These are phyloP conservation scores for Zychaea mexicana DNA, from an alignment of 371 early-diverging fungal genomes.

Conservation along the genomic window DNA sequence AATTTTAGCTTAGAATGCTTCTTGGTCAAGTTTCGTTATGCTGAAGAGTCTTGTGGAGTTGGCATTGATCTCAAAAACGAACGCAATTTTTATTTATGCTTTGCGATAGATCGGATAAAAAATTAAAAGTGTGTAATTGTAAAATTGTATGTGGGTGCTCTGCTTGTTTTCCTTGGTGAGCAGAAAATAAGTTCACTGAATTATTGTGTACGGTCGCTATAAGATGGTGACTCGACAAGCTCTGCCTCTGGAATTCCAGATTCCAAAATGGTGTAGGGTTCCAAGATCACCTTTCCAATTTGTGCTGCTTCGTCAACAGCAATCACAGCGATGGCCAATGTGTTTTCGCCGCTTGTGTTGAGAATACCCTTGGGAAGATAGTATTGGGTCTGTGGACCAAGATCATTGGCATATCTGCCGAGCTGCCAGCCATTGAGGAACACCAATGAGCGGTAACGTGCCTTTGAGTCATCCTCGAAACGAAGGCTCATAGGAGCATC, in stretches of 20 bases:
- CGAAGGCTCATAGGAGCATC: slow-evolving; percentile 19
- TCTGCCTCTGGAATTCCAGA: slow-evolving; percentile 13
- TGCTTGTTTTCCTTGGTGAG: too few relatives aligned
- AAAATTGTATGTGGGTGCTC: too few relatives aligned
- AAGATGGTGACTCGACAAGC: slow-evolving; percentile 16
- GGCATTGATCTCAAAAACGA: too few relatives aligned
- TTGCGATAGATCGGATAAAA: too few relatives aligned
- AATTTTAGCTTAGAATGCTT: too few relatives aligned
- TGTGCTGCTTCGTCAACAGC: slow-evolving; percentile 14
- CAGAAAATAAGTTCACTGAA: too few relatives aligned
- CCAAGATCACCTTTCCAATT: slow-evolving; percentile 15
- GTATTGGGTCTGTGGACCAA: slow-evolving; percentile 22
- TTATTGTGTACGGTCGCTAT: not conserved
- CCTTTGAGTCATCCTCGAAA: slow-evolving; percentile 12
- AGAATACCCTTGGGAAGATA: slow-evolving; percentile 23
- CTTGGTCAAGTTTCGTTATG: too few relatives aligned
- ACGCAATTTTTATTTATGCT: too few relatives aligned
- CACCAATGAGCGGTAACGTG: slow-evolving; percentile 15
- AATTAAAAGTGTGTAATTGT: too few relatives aligned
- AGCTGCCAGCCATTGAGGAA: slow-evolving; percentile 33
- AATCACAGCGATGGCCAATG: slow-evolving; percentile 21
- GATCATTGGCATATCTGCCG: slow-evolving; percentile 25
- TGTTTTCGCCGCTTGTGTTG: slow-evolving; percentile 22
- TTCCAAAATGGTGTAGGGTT: slow-evolving; percentile 13
- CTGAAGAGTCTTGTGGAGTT: too few relatives aligned